Conservation (phyloP, 139 green algal species). For the Edaphochlamys debaryana region DNA sequence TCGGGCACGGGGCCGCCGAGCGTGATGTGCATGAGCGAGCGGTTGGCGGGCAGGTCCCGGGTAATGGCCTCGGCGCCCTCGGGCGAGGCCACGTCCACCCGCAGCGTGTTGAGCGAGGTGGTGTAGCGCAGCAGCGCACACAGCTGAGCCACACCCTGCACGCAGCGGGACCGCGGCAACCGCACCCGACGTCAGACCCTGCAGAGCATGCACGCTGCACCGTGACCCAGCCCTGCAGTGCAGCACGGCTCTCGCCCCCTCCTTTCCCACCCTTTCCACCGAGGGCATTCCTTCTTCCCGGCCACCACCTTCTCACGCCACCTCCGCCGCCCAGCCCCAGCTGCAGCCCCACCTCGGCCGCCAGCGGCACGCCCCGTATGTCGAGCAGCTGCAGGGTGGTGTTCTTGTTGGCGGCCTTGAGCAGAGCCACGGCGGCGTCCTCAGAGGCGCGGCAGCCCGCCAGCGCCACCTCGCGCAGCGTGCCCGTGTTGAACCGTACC, state of each 20-base stretch:
- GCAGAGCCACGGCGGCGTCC: slow-evolving; percentile 47
- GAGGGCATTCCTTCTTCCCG: too few species aligned
- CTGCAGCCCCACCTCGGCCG: slow-evolving; percentile 45
- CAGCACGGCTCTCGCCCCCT: too few species aligned
- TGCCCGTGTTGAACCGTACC: slow-evolving; percentile 54
- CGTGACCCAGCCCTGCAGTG: too few species aligned
- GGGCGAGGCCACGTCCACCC: slow-evolving; percentile 53
- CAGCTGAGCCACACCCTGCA: slow-evolving; percentile 55
- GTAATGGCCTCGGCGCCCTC: slow-evolving; percentile 62
- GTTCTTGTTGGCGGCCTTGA: slow-evolving; percentile 51
- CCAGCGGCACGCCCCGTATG: slow-evolving; percentile 52
- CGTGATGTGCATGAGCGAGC: slow-evolving; percentile 61
- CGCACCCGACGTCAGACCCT: background rate
- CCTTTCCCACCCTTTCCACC: too few species aligned
- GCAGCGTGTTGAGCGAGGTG: slow-evolving; percentile 56
- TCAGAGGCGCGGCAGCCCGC: slow-evolving; percentile 47
- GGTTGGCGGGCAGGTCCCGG: slow-evolving; percentile 58
- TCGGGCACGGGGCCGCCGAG: slow-evolving; percentile 67
- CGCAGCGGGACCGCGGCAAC: background rate
- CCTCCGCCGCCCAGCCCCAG: too few species aligned
- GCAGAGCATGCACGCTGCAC: too few species aligned
- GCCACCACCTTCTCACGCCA: too few species aligned
- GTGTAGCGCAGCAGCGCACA: slow-evolving; percentile 63
- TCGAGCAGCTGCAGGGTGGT: slow-evolving; percentile 65
- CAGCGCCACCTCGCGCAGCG: slow-evolving; percentile 59